Evolutionary conservation across 2,329 filamentous ascomycete genomes (phyloP), one percentile per base, ranked within the genome.

Genomic region (Colletotrichum filicis): DNA sequence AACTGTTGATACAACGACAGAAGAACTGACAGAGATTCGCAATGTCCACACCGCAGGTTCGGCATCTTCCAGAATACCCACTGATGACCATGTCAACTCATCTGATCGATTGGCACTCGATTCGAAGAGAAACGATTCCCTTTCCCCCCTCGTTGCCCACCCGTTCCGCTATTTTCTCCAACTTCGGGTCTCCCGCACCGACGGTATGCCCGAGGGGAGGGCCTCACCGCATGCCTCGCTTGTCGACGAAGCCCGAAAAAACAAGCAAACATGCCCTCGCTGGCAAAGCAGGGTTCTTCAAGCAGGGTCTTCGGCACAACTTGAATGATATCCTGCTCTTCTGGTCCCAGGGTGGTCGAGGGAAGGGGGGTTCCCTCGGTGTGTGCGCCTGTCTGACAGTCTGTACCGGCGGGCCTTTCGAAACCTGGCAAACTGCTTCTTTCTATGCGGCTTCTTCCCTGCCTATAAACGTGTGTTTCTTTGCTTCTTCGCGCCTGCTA

Each of bases 11-110:
- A 28, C 49, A 30, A 55, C 22, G 46, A 49, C 19, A 16, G 53
- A 30, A 42, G 22, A 62, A 8, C 19, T 30, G 46, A 64, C 49
- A 30, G 35, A 55, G 53, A 55, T 22, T 37, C 5, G 56, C 22
- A 49, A 12, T 26, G 14, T 19, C 58, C 26, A 68, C 69, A 72
- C 69, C 69, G 69, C 65, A 72, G 52, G 28, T 72, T 68, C 58
- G 64, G 64, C 35, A 24, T n/a, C 11, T 55, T 55, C 30, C 42
- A 24, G 11, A 4, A 19, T 49, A 28, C 19, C 30, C 61, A 55
- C 61, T 26, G 49, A 8, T n/a, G 49, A 55, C n/a, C 46, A 35
- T 35, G n/a, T 55, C 19, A 26, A n/a, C 46, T 37, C 61, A 2
- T 28, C 49, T 32, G 61, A 52, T 46, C 55, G 37, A 49, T 42